A percentile compares a stretch with the other conserved stretches of the same genome.
Conservation (phyloP, 208 protist genomes). For the Leishmania amazonensis region DNA sequence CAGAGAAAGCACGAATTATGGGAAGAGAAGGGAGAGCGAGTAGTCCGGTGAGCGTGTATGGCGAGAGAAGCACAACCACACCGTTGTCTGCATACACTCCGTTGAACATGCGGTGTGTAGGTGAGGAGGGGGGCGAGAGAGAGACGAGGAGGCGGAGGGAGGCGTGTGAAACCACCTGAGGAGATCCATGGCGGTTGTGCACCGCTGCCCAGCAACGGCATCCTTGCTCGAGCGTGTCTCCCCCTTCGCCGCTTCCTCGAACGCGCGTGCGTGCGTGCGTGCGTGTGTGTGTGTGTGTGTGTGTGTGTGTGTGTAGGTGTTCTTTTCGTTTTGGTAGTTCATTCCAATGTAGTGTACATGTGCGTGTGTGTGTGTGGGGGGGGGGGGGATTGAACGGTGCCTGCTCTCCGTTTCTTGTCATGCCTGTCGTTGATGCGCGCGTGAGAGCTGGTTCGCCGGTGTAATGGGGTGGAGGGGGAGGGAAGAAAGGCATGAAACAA, state of each 20-base stretch:
- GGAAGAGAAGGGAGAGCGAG: constrained; percentile 8
- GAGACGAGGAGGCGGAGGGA: not conserved
- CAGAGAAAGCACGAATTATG: not conserved
- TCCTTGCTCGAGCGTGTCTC: not conserved
- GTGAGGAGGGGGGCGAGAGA: not conserved
- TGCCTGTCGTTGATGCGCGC: not conserved
- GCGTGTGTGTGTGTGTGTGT: not conserved
- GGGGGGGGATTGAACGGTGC: not conserved
- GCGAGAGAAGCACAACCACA: not conserved
- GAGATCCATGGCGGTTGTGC: not conserved
- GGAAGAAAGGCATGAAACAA: not conserved
- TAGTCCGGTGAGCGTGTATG: not conserved
- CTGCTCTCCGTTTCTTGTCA: not conserved
- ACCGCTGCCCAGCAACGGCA: not conserved
- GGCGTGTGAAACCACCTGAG: not conserved
- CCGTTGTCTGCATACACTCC: not conserved
- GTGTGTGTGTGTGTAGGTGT: not conserved
- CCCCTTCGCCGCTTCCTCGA: not conserved
- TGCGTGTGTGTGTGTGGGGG: not conserved
- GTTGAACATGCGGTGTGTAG: not conserved
- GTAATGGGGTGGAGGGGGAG: not conserved
- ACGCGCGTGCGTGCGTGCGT: no score
- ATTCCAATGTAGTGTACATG: not conserved
- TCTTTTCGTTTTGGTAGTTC: not conserved
- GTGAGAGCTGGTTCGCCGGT: not conserved